Percentiles rank a stretch among this genome's conserved stretches.
phyloP scores from a whole-genome alignment of 2,329 filamentous ascomycete genomes.

The Dendryphion nanum region DNA sequence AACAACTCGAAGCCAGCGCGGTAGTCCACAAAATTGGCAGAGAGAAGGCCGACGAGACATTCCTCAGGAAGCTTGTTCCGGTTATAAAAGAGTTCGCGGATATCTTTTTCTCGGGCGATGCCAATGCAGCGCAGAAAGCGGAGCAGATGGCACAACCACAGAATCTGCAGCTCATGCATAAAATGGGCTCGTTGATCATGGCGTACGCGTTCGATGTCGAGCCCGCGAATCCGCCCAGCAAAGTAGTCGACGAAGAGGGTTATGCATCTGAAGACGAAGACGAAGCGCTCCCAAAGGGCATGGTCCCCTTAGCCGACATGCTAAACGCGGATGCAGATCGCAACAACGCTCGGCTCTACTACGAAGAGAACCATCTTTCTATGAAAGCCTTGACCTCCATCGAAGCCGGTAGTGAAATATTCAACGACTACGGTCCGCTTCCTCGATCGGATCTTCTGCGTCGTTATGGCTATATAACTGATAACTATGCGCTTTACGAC shows the following conservation, averaged over 20 bases:
- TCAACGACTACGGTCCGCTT: conserved; percentile 87
- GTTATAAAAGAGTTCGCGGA: conserved; percentile 45
- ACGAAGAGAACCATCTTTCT: conserved; percentile 60
- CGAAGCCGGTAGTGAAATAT: conserved; percentile 69
- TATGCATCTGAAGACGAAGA: conserved; percentile 49
- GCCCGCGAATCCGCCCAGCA: conserved; percentile 35
- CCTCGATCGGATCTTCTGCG: conserved; percentile 79
- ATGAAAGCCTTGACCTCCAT: conserved; percentile 73
- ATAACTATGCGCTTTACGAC: conserved; percentile 74
- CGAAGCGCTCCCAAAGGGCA: conserved; percentile 64
- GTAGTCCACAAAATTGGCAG: conserved; percentile 76
- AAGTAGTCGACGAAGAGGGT: conserved; percentile 59
- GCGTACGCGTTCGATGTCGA: conserved; percentile 87
- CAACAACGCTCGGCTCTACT: conserved; percentile 71
- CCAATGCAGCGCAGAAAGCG: conserved; percentile 25
- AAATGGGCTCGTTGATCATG: conserved; percentile 88
- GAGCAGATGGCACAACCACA: conserved; percentile 46
- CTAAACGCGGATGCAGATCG: conserved; percentile 80
- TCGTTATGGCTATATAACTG: conserved; percentile 83
- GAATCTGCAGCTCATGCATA: conserved; percentile 63
- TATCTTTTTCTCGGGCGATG: conserved; percentile 41
- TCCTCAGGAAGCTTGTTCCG: conserved; percentile 58
- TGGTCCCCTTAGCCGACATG: conserved; percentile 89
- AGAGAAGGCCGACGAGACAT: conserved; percentile 67
- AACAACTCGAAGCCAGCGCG: conserved; percentile 72